Percentiles rank a stretch among this genome's conserved stretches.
Conservation (phyloP, 768 basidiomycete genomes). For the Mycena belliarum region DNA sequence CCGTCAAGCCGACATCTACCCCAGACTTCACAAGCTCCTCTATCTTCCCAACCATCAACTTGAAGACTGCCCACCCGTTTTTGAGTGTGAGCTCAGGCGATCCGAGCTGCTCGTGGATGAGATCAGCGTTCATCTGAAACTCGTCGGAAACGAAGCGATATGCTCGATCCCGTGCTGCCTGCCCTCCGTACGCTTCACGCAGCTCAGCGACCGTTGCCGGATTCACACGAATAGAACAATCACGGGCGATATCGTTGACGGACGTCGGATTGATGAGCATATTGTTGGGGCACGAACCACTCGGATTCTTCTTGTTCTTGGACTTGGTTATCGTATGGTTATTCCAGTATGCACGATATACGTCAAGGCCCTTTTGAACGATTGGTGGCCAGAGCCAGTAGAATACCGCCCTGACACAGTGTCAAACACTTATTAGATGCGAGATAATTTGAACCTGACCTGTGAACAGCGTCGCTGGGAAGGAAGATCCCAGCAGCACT, state of each 20-base stretch:
- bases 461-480: not conserved
- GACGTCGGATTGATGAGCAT: not conserved
- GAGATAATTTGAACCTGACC: not conserved
- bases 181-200: not conserved
- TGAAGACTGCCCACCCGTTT: not conserved
- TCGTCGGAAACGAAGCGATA: not conserved
- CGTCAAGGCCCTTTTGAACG: not conserved
- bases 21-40: not conserved
- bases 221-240: not conserved
- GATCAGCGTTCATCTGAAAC: not conserved
- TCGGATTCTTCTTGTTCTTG: not conserved
- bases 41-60: not conserved
- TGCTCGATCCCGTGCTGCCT: not conserved
- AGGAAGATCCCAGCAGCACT: not conserved
- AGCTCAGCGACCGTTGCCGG: not conserved
- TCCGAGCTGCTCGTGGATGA: not conserved
- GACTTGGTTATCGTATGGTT: not conserved
- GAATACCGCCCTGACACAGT: not conserved
- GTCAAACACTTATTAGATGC: not conserved
- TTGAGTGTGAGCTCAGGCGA: not conserved
- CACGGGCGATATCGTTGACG: not conserved
- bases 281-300: constrained; percentile 1
- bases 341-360: not conserved
- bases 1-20: not conserved
- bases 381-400: constrained; percentile 8